Base-by-base conservation (phyloP, 2,329 filamentous ascomycete species). In the Arthrobotrys musiformis region DNA sequence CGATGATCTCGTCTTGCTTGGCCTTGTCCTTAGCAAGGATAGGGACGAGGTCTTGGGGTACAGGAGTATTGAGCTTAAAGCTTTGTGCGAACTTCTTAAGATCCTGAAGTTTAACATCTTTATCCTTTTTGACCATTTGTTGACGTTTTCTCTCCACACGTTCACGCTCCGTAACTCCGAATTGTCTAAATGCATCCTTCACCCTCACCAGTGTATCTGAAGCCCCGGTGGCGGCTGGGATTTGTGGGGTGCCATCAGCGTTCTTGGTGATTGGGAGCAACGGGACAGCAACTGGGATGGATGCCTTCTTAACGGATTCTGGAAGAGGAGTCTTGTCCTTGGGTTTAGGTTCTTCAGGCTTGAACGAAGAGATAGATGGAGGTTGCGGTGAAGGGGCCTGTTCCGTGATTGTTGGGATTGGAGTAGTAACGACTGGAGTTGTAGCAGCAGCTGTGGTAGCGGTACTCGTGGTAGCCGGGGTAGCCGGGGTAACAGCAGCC, bases 1-100 rank as follows among this genome's bases (percentile, higher is more conserved):
- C 91, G 81, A 97, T 91, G 79, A 99, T 98, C 82, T 94, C 90
- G 81, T 93, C 90, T 84, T 98, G 95, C 85, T 97, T 99, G 52
- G 86, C 88, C n/a, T 93, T 93, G 82, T 99, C 95, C 83, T 98
- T 99, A 73, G 95, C 94, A 77, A 99, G 91, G 80, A 99, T 99
- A 0, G 93, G 91, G 28, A 99, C 93, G 37, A 99, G 85, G 83
- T 99, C 95, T 62, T 89, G 90, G 0, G 95, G 95, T 9, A 99
- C 93, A 4, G 94, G 93, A 1, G 94, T 97, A 60, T 92, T 91
- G 17, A 99, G 88, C 85, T 98, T 98, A 87, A 99, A 99, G 82
- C 89, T 95, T 80, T 90, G 89, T 0, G 95, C 93, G 83, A 99
- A 99, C 82, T 94, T 97, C 86, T 95, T 96, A 72, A 99, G 85